phyloP scores from a whole-genome alignment of 495 filamentous ascomycete species.

The Stereocaulon alpinum region DNA sequence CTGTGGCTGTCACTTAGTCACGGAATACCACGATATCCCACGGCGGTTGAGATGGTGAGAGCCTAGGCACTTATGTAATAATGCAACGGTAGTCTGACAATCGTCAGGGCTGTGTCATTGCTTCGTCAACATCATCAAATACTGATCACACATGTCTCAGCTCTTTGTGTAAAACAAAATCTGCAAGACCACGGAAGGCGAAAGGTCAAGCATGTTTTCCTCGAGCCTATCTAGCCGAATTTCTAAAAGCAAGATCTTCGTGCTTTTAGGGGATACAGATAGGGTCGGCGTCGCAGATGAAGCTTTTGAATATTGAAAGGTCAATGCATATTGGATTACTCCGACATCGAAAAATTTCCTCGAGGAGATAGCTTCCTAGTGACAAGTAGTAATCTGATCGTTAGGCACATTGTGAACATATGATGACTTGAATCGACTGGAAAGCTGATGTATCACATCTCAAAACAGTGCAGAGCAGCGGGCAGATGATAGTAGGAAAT shows the following conservation, averaged over 20 bases:
- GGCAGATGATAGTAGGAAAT: no score
- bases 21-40: no score
- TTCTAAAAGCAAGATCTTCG: constrained; percentile 30
- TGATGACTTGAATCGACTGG: no score
- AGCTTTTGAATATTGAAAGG: constrained; percentile 38
- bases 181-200: constrained; percentile 28
- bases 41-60: constrained; percentile 14
- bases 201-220: background rate
- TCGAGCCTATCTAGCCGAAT: constrained; percentile 1
- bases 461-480: no score
- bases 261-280: constrained; percentile 41
- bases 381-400: no score
- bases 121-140: constrained; percentile 44
- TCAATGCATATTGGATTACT: no score
- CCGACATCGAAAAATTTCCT: no score
- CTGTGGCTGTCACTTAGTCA: no score
- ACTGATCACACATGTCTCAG: constrained; percentile 46
- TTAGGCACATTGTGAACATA: no score
- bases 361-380: no score
- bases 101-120: constrained; percentile 47
- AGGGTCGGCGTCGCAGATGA: constrained; percentile 36
- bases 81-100: constrained; percentile 46
- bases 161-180: constrained; percentile 36
- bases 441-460: no score
- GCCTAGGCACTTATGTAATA: constrained; percentile 28